Evolutionary conservation across 257 asterid genomes (phyloP), one percentile per base, ranked within the genome.

Genomic region (Thymus quinquecostatus): DNA sequence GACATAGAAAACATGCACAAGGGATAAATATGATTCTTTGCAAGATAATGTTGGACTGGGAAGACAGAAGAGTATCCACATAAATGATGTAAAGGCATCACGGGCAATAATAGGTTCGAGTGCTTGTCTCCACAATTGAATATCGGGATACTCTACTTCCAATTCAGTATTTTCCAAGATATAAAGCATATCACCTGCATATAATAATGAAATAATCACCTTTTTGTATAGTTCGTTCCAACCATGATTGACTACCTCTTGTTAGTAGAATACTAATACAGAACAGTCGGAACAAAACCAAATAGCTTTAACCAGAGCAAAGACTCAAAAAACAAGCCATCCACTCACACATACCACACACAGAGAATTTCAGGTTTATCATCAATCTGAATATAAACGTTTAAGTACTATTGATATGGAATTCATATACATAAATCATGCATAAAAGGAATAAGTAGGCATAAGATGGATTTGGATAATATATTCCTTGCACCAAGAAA

Each of bases 11-110:
- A 79, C 78, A 79, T 89, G 97, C 71, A 95, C 94, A 78, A 95
- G 96, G 73, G 94, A 84, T 68, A 83, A 64, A 79, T 69, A 88
- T 60, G 99, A 84, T 62, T 92, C 87, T 79, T 83, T 73, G 91
- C 97, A 89, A 66, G 87, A 86, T 76, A 89, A 70, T 43, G 88
- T 77, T 66, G 95, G 95, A 75, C 86, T 71, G 44, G 99, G 99
- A 75, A 95, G 98, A 79, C 99, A 92, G 87, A 88, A 95, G 21
- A 92, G 82, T 10, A 82, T 79, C 99, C 98, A 95, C 99, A 95
- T 95, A 45, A 95, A 79, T 49, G 98, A 92, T 63, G 98, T 87
- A 88, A 95, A 95, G 63, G 96, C 82, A 81, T 95, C 96, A 45
- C 72, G 86, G 64, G 91, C 86, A 66, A 95, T 88, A 77, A 92